A percentile compares a stretch with the other conserved stretches of the same genome.
Conservation (phyloP, 805 yeast species). For the Kodamaea hsintzibuensis region DNA sequence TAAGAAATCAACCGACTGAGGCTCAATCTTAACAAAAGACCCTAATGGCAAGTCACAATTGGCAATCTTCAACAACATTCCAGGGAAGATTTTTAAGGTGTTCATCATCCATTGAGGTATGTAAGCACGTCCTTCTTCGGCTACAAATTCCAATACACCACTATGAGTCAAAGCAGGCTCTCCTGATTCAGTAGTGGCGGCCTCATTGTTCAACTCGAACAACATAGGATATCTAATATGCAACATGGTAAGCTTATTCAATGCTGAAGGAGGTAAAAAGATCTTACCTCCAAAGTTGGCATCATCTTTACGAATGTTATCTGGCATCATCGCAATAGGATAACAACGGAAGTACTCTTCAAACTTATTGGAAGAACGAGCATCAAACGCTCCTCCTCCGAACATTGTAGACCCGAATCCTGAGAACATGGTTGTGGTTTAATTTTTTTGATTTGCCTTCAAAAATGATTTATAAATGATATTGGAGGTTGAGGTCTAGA, state of each 20-base stretch:
- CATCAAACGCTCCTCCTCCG: conserved; percentile 32
- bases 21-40: conserved; percentile 86
- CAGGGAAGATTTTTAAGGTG: conserved; percentile 71
- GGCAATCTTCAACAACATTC: conserved; percentile 74
- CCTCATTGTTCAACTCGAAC: conserved; percentile 75
- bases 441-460: conserved; percentile 1
- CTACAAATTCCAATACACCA: conserved; percentile 94
- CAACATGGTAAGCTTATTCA: conserved; percentile 83
- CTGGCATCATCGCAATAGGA: conserved; percentile 90
- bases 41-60: conserved; percentile 85
- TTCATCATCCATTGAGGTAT: conserved; percentile 96
- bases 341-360: conserved; percentile 91
- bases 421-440: conserved; percentile 33
- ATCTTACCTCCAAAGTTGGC: conserved; percentile 96
- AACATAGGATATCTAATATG: conserved; percentile 96
- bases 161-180: conserved; percentile 60
- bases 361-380: conserved; percentile 48
- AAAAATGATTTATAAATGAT: not conserved
- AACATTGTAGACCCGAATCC: conserved; percentile 43
- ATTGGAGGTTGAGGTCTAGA: no score
- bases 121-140: conserved; percentile 95
- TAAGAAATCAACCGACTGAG: conserved; percentile 89
- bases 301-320: conserved; percentile 63
- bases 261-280: conserved; percentile 89
- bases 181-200: conserved; percentile 30